Evolutionary conservation across 805 yeast genomes (phyloP), one percentile per base, ranked within the genome.

Genomic region (Yarrowia sp.): DNA sequence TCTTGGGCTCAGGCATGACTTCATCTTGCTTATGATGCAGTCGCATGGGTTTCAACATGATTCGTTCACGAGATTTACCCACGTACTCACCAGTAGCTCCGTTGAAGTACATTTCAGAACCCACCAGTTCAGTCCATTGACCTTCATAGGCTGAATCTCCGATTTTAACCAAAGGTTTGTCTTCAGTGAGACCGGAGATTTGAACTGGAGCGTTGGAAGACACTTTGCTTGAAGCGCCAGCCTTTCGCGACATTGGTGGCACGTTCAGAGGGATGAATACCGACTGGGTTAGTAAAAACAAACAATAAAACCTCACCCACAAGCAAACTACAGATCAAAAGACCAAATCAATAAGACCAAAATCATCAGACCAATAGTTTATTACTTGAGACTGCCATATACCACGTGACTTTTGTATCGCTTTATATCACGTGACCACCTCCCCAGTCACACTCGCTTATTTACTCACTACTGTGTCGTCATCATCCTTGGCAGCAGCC

Each of bases 91-190:
- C 75, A 13, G 74, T 75, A 14, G 67, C 63, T 8, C 65, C 61
- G 14, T 68, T 67, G n/a, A 75, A 69, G 33, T 75, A 82, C 45
- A 84, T 72, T 67, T 84, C 97, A 0, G 96, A 88, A 0, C 98
- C 98, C 1, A 90, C 86, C 2, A 90, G 75, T 64, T 83, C 83
- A 47, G 81, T 80, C 97, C 98, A 92, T 22, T 79, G 77, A 1
- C 96, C 95, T 74, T 85, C 84, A 73, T 85, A 90, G 4, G 90
- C 75, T 42, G 81, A 79, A 61, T 82, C 81, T 44, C 87, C 87
- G 13, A 85, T 76, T 69, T 83, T 84, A 48, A 86, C 79, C 18
- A 86, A 71, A 5, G 92, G 92, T 36, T 76, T 75, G 18, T 79
- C 78, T 11, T 80, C 76, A 18, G 85, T 83, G 31, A 88, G 71